These are phyloP conservation scores for Arachis monticola DNA, from an alignment of 331 rosid species.

Conservation along the genomic window DNA sequence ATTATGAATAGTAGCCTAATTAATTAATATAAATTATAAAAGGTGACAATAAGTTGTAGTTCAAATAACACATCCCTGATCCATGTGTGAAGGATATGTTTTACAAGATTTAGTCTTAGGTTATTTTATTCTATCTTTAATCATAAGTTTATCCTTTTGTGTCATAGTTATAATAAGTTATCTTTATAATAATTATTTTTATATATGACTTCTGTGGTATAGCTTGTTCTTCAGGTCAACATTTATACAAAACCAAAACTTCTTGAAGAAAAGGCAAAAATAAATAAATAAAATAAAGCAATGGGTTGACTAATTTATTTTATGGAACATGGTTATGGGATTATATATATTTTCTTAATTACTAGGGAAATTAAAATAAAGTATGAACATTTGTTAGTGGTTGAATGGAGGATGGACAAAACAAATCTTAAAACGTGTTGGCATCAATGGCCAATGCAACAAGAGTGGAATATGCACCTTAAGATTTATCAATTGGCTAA, in stretches of 20 bases:
- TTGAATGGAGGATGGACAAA: constrained; percentile 21
- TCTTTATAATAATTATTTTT: neutral
- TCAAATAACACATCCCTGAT: too few relatives aligned
- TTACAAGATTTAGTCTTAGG: too few relatives aligned
- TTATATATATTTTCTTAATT: neutral
- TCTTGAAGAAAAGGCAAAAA: neutral
- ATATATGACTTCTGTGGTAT: neutral
- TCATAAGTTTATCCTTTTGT: neutral
- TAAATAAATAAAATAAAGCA: too few relatives aligned
- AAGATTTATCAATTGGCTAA: constrained; percentile 35
- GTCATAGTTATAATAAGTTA: neutral
- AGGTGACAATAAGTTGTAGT: too few relatives aligned
- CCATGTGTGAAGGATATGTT: too few relatives aligned
- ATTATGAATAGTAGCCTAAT: too few relatives aligned
- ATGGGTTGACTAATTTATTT: constrained; percentile 5
- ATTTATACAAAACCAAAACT: neutral
- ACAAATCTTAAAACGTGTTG: constrained; percentile 11
- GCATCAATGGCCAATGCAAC: constrained; percentile 37
- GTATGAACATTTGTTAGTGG: constrained; percentile 33
- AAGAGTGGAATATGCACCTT: constrained; percentile 46
- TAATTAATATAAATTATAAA: too few relatives aligned
- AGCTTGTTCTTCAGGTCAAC: neutral
- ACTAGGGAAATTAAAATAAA: neutral
- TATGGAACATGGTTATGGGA: constrained; percentile 11
- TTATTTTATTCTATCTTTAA: neutral